phyloP scores from a whole-genome alignment of 2,329 filamentous ascomycete species.

The Leptographium lundbergii region DNA sequence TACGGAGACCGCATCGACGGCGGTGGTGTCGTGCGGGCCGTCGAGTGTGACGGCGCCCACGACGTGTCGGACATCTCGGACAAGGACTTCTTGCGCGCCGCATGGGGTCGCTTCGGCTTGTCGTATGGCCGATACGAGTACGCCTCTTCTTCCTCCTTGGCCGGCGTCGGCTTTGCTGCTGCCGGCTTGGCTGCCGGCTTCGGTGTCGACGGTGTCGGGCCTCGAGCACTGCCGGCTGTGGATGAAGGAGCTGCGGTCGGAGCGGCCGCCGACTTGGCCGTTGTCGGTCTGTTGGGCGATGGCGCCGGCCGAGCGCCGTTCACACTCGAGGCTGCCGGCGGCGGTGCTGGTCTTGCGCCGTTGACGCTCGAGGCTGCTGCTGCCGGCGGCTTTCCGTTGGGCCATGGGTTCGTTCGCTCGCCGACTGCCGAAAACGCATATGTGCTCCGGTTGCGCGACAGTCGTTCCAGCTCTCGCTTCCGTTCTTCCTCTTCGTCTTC shows the following conservation, averaged over 20 bases:
- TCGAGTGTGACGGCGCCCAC: constrained; percentile 75
- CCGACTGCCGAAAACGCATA: constrained; percentile 54
- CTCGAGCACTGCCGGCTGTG: not conserved
- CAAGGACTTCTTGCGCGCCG: constrained; percentile 46
- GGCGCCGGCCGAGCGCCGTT: not conserved
- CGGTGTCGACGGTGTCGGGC: not conserved
- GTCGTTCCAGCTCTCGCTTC: constrained; percentile 13
- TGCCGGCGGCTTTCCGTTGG: constrained; percentile 40
- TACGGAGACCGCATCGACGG: constrained; percentile 69
- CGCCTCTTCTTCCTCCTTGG: constrained; percentile 41
- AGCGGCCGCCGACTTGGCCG: not conserved
- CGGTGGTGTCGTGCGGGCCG: constrained; percentile 70
- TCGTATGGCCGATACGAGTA: constrained; percentile 73
- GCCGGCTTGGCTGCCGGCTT: not conserved
- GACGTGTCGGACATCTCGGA: constrained; percentile 73
- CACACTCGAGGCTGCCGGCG: not conserved
- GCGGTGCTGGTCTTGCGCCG: constrained; percentile 11
- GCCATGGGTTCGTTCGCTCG: constrained; percentile 59
- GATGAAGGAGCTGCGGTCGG: not conserved
- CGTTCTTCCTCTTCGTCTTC: constrained; percentile 18
- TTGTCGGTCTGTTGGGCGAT: not conserved
- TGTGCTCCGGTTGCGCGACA: constrained; percentile 32
- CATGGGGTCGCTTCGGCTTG: constrained; percentile 40
- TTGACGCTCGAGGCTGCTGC: not conserved
- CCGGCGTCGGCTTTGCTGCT: not conserved